phyloP scores from a whole-genome alignment of 352 stramenopile species.

The Stramenopiles sp. region DNA sequence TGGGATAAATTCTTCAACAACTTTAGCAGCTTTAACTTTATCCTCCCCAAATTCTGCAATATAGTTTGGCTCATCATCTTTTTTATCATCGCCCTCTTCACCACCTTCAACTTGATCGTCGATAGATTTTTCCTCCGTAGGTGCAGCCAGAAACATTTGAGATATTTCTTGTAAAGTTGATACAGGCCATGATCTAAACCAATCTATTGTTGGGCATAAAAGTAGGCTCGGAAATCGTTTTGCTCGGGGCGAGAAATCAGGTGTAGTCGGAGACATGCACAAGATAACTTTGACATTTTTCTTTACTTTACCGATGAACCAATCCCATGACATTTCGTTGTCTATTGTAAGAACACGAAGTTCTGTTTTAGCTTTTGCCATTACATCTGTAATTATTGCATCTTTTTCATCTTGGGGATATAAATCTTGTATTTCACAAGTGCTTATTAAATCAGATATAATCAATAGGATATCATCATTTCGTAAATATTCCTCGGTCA shows the following conservation, averaged over 20 bases:
- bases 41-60: no score
- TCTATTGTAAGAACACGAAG: constrained; percentile 28
- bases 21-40: constrained; percentile 22
- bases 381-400: constrained; percentile 50
- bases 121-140: constrained; percentile 36
- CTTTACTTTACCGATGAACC: constrained; percentile 64
- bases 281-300: constrained; percentile 69
- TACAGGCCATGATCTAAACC: constrained; percentile 50
- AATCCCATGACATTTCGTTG: constrained; percentile 49
- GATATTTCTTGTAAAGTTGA: constrained; percentile 20
- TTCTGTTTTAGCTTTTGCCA: constrained; percentile 33
- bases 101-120: constrained; percentile 19
- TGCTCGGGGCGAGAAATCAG: constrained; percentile 28
- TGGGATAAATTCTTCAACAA: constrained; percentile 79
- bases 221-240: constrained; percentile 71
- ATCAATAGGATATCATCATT: constrained; percentile 85
- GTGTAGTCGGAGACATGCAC: constrained; percentile 66
- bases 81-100: neutral
- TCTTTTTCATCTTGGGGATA: constrained; percentile 70
- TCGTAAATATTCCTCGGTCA: constrained; percentile 72
- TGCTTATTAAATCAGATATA: constrained; percentile 66
- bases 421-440: constrained; percentile 58
- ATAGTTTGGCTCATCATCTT: neutral
- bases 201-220: constrained; percentile 75
- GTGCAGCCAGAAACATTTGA: constrained; percentile 19